Evolutionary conservation across 1,284 basidiomycete species (phyloP).

Genomic region (Fomitopsis palustris): DNA sequence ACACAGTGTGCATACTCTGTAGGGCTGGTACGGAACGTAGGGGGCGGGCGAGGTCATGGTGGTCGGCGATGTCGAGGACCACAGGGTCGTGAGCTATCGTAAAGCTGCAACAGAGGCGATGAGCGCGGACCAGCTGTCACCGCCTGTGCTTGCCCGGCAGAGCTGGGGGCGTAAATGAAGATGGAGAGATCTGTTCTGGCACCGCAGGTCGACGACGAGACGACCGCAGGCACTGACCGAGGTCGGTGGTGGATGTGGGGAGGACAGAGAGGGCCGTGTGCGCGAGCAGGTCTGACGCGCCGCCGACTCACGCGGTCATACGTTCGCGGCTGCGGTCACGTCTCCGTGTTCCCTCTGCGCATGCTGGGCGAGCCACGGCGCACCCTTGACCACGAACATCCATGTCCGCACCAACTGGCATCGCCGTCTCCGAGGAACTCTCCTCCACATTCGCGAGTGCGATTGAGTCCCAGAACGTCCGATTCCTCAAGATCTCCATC

Average conservation of each 20-base stretch:
- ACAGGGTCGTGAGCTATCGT: background rate
- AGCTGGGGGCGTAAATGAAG: background rate
- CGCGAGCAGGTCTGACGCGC: background rate
- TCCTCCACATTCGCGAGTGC: slow-evolving; percentile 53
- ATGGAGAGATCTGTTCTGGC: background rate
- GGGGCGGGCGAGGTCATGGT: slow-evolving; percentile 23
- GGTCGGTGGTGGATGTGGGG: background rate
- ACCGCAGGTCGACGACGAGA: background rate
- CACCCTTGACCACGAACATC: background rate
- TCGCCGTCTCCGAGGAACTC: slow-evolving; percentile 52
- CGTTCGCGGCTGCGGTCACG: background rate
- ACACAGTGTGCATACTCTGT: slow-evolving; percentile 44
- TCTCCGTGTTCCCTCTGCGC: background rate
- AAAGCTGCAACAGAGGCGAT: background rate
- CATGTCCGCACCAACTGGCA: slow-evolving; percentile 74
- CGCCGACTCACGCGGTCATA: background rate
- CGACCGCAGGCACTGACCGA: background rate
- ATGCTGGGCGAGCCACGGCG: background rate
- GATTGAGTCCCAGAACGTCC: slow-evolving; percentile 42
- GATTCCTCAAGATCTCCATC: slow-evolving; percentile 76
- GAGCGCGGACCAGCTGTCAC: background rate
- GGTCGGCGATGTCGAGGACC: slow-evolving; percentile 1
- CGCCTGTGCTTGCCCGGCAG: background rate
- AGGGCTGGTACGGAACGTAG: slow-evolving; percentile 68
- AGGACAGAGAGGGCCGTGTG: background rate